Evolutionary conservation across 768 basidiomycete genomes (phyloP).

Genomic region (Panaeolus papilionaceus): DNA sequence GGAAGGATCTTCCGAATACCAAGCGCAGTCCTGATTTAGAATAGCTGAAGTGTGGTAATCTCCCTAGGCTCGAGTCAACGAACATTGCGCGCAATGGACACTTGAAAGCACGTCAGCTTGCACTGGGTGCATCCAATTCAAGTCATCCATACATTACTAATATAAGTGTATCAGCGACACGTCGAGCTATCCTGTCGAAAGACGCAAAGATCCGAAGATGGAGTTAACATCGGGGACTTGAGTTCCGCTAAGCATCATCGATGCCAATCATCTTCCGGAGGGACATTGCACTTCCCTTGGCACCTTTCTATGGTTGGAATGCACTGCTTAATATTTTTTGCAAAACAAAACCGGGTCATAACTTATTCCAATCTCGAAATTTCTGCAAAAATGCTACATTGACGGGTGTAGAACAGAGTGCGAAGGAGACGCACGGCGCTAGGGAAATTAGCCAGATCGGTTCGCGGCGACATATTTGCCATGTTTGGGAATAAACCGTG

Average conservation of each 20-base stretch:
- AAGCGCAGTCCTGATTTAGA: not conserved
- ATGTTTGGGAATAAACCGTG: not conserved
- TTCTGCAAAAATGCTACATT: not conserved
- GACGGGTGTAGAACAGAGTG: not conserved
- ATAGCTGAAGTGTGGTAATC: not conserved
- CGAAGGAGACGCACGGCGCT: not conserved
- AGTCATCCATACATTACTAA: not conserved
- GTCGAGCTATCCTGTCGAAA: slow-evolving; percentile 10
- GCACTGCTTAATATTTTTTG: not conserved
- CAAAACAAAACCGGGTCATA: not conserved
- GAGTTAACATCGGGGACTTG: not conserved
- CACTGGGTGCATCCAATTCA: not conserved
- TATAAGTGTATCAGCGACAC: not conserved
- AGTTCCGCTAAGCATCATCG: not conserved
- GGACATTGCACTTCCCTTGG: not conserved
- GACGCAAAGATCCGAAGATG: slow-evolving; percentile 6
- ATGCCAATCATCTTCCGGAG: not conserved
- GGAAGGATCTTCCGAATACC: slow-evolving; percentile 10
- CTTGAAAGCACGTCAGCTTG: slow-evolving; percentile 4
- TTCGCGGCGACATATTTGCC: not conserved
- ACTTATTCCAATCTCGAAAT: not conserved
- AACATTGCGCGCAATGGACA: not conserved
- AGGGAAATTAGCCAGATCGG: not conserved
- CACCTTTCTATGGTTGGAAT: not conserved
- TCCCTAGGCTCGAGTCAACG: not conserved